These are phyloP conservation scores for Kalmusia sp. DNA, from an alignment of 2,329 filamentous ascomycete genomes.

Conservation along the genomic window DNA sequence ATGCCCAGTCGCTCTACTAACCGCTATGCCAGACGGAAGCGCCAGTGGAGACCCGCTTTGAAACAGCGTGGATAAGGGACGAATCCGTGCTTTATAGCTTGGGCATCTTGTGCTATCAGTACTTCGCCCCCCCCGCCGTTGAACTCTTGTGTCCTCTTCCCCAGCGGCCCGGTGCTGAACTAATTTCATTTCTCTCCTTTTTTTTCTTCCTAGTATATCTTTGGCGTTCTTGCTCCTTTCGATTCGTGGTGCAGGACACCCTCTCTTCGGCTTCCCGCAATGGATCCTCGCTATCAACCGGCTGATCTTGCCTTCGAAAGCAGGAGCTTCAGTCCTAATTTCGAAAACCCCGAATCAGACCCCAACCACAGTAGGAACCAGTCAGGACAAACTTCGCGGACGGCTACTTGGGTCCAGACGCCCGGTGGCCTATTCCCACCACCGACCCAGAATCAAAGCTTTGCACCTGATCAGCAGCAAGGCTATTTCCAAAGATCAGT, in stretches of 20 bases:
- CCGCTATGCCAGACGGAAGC: constrained; percentile 28
- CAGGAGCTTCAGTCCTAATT: constrained; percentile 29
- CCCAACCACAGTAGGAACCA: constrained; percentile 1
- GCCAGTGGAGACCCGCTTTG: constrained; percentile 31
- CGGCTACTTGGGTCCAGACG: constrained; percentile 39
- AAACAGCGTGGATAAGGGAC: constrained; percentile 33
- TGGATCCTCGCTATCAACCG: constrained; percentile 40
- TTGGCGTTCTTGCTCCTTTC: constrained; percentile 25
- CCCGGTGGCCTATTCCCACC: constrained; percentile 29
- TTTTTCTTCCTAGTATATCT: constrained; percentile 20
- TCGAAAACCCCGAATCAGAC: constrained; percentile 16
- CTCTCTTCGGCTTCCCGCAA: constrained; percentile 29
- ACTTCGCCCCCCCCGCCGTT: constrained; percentile 26
- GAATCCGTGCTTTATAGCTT: constrained; percentile 20
- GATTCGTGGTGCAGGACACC: constrained; percentile 42
- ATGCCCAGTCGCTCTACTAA: constrained; percentile 28
- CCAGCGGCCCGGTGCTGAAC: constrained; percentile 33
- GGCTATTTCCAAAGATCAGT: constrained; percentile 30
- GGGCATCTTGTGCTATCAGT: constrained; percentile 30
- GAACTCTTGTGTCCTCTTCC: constrained; percentile 22
- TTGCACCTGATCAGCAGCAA: constrained; percentile 10
- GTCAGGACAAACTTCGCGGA: constrained; percentile 33
- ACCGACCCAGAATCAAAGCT: neutral
- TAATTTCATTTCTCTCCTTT: constrained; percentile 19
- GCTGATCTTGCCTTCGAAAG: constrained; percentile 33